Evolutionary conservation across 2,329 filamentous ascomycete species (phyloP), one percentile per base, ranked within the genome.

Genomic region (Calonectria pseudoturangicola): DNA sequence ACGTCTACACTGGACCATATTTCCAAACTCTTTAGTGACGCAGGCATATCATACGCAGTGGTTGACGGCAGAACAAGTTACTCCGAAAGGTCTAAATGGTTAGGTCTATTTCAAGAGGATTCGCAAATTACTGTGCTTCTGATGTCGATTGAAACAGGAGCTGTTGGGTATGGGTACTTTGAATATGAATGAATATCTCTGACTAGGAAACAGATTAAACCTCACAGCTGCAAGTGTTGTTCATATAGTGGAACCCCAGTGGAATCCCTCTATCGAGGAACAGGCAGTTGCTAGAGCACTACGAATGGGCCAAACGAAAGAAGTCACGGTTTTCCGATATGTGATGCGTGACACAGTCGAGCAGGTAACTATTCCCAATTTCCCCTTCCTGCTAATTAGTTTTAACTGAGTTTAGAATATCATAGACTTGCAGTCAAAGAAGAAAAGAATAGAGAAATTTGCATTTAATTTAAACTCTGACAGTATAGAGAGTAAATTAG

Each of bases 251-350:
- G 74, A 76, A 27, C 74, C 73, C 2, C 74, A 76, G 21, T 75
- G 86, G 83, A 88, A 87, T 25, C 85, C 85, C 1, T 85, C 83
- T 0, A 58, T 86, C 0, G 85, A 88, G 72, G 85, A 87, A 4
- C 85, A 87, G 73, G 86, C 86, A 0, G 74, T 88, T 0, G 83
- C 84, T 1, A 79, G 85, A 13, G 80, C 86, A 4, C 80, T 85
- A 39, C 76, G 83, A 1, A 79, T 86, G 0, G 83, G 83, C 3
- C 82, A 86, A 65, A 81, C 58, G 0, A 78, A 75, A 30, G 78
- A 82, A 50, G 83, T 87, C 1, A 85, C 81, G 0, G 86, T 82
- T 0, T 73, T 86, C 1, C 82, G 84, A 1, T 85, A 84, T 25
- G 81, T 82, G 21, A 79, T 88, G 9, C 73, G 79, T 2, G 79